These are phyloP conservation scores for Melampsora allii-populina DNA, from an alignment of 1,284 basidiomycete genomes.

Conservation along the genomic window DNA sequence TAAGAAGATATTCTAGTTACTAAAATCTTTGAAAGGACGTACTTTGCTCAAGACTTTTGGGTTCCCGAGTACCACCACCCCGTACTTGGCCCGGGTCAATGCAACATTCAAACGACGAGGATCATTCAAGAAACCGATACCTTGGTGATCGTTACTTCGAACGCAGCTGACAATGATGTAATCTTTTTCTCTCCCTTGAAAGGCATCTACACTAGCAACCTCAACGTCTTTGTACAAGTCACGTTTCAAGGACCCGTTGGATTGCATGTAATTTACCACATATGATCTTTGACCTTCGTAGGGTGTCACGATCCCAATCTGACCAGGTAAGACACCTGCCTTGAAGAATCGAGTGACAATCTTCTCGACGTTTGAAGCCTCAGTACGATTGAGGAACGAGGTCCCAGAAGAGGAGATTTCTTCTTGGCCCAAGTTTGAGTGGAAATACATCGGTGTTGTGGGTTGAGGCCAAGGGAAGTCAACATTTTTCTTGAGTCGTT, in stretches of 20 bases:
- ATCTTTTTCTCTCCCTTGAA: constrained; percentile 99
- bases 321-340: constrained; percentile 86
- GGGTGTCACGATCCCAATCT: constrained; percentile 98
- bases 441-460: constrained; percentile 99
- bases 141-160: constrained; percentile 98
- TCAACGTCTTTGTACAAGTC: constrained; percentile 99
- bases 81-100: constrained; percentile 94
- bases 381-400: constrained; percentile 97
- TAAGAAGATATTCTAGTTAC: neutral
- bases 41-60: constrained; percentile 99
- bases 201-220: constrained; percentile 97
- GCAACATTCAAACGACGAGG: constrained; percentile 95
- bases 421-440: constrained; percentile 97
- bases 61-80: constrained; percentile 95
- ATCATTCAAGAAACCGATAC: constrained; percentile 98
- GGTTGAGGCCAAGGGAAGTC: constrained; percentile 98
- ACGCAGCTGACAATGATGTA: constrained; percentile 99
- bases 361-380: constrained; percentile 98
- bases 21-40: constrained; percentile 49
- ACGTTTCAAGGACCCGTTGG: constrained; percentile 96
- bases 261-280: constrained; percentile 99
- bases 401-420: constrained; percentile 98
- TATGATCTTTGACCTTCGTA: constrained; percentile 99
- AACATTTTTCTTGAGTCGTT: constrained; percentile 91
- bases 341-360: constrained; percentile 99